phyloP scores from a whole-genome alignment of 257 asterid genomes.

The Scutellaria barbata region DNA sequence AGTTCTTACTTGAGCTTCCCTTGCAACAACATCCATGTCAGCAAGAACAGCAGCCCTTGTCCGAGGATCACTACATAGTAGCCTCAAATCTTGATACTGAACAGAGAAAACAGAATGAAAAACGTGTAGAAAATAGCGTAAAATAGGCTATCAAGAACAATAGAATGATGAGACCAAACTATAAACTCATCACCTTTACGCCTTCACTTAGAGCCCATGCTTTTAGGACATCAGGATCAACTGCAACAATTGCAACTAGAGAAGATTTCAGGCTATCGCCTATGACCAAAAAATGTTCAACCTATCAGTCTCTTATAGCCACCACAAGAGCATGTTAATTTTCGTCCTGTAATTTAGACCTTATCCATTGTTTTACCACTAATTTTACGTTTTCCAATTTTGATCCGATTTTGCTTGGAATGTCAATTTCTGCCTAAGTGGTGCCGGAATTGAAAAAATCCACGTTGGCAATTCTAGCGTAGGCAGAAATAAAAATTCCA shows the following conservation, averaged over 20 bases:
- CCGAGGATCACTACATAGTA: constrained; percentile 58
- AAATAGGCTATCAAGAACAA: background rate
- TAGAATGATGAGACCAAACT: background rate
- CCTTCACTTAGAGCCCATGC: constrained; percentile 69
- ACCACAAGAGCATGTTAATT: too few relatives aligned
- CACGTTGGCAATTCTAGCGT: too few relatives aligned
- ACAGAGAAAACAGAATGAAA: constrained; percentile 28
- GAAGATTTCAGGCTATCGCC: constrained; percentile 76
- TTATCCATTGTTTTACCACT: too few relatives aligned
- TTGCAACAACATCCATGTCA: constrained; percentile 69
- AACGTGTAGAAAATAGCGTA: background rate
- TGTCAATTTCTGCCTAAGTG: background rate
- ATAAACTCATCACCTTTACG: constrained; percentile 51
- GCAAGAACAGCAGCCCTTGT: constrained; percentile 64
- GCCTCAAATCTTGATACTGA: constrained; percentile 56
- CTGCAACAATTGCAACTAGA: constrained; percentile 62
- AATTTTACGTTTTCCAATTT: too few relatives aligned
- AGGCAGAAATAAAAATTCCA: too few relatives aligned
- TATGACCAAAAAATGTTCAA: constrained; percentile 23
- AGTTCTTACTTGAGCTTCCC: constrained; percentile 68
- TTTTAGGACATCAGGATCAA: constrained; percentile 65
- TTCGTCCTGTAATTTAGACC: too few relatives aligned
- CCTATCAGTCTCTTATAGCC: background rate
- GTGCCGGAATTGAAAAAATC: too few relatives aligned
- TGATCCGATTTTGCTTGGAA: background rate